Evolutionary conservation across 306 rosid genomes (phyloP).

Genomic region (Argentina anserina): DNA sequence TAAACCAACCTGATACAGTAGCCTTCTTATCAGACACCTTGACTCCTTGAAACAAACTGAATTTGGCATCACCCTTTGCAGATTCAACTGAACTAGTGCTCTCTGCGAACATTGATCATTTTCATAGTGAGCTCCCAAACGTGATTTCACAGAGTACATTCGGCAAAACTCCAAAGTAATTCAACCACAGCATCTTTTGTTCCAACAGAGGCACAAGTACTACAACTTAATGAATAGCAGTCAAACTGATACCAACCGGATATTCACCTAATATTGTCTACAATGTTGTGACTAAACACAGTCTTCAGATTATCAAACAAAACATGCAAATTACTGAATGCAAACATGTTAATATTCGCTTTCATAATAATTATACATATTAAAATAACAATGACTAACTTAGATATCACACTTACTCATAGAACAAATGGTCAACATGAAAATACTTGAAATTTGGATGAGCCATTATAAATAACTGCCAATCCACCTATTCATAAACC

Average conservation of each 20-base stretch:
- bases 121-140: conserved; percentile 3
- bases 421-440: not conserved
- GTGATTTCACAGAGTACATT: not conserved
- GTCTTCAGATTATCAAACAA: not conserved
- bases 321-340: not conserved
- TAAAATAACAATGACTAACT: no score
- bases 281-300: not conserved
- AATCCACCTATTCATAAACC: not conserved
- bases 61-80: not conserved
- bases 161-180: not conserved
- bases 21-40: not conserved
- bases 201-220: not conserved
- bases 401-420: no score
- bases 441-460: not conserved
- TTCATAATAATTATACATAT: no score
- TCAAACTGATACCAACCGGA: not conserved
- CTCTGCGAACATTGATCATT: conserved; percentile 27
- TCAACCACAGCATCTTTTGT: not conserved
- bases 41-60: conserved; percentile 1
- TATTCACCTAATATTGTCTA: not conserved
- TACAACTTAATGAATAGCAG: not conserved
- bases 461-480: not conserved
- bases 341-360: no score
- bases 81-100: conserved; percentile 19
- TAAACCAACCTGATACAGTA: not conserved